phyloP scores from a whole-genome alignment of 148 eudicot genomes.

The Mesembryanthemum crystallinum region DNA sequence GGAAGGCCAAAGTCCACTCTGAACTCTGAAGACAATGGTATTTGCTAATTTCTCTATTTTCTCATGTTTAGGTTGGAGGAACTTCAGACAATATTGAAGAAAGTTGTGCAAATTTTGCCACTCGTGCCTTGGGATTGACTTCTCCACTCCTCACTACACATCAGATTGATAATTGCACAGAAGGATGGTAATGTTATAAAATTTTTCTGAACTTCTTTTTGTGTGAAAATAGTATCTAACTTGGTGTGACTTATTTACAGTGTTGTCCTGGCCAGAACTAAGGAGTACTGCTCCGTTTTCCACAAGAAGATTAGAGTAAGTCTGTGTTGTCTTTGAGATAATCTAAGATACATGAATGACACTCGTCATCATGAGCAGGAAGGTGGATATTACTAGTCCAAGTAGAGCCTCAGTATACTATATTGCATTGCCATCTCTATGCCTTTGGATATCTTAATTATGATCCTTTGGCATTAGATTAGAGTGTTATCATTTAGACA shows the following conservation, averaged over 20 bases:
- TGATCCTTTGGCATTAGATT: conserved; percentile 6
- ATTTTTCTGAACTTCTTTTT: conserved; percentile 1
- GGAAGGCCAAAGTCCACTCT: neutral
- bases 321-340: conserved; percentile 6
- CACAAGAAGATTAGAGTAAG: conserved; percentile 91
- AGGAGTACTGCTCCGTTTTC: conserved; percentile 81
- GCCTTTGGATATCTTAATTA: neutral
- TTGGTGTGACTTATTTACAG: conserved; percentile 42
- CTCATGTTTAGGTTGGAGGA: conserved; percentile 76
- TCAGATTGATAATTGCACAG: conserved; percentile 98
- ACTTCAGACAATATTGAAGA: conserved; percentile 93
- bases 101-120: conserved; percentile 87
- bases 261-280: conserved; percentile 81
- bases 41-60: neutral
- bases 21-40: neutral
- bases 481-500: neutral
- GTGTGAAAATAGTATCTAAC: neutral
- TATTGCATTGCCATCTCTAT: neutral
- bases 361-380: neutral
- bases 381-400: neutral
- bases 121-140: conserved; percentile 79
- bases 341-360: conserved; percentile 8
- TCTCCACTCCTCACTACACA: conserved; percentile 79
- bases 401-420: neutral
- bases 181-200: conserved; percentile 74